Conservation (phyloP, 2,329 filamentous ascomycete genomes). For the Talaromyces amestolkiae region DNA sequence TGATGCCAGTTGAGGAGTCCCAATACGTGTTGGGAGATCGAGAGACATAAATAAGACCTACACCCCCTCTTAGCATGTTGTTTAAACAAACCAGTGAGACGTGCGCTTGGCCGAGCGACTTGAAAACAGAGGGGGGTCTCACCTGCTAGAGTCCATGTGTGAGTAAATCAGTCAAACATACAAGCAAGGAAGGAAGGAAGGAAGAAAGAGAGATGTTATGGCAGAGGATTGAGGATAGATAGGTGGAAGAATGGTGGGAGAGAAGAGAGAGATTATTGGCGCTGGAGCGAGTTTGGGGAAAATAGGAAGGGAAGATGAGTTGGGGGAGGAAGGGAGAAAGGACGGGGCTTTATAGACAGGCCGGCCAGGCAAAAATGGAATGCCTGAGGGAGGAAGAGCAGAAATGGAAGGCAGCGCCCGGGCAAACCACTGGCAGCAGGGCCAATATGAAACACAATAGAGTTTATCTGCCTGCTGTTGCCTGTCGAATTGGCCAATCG, state of each 20-base stretch:
- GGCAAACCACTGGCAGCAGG: not conserved
- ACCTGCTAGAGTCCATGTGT: not conserved
- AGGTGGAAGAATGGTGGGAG: not conserved
- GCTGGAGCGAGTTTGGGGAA: not conserved
- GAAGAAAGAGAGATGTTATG: not conserved
- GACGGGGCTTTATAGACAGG: slow-evolving; percentile 6
- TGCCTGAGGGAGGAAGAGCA: not conserved
- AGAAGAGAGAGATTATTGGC: too few relatives aligned
- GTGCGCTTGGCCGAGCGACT: not conserved
- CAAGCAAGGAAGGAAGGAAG: not conserved
- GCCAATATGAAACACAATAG: not conserved
- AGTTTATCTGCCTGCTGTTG: not conserved
- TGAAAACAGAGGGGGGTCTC: not conserved
- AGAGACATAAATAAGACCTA: not conserved
- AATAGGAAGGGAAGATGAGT: slow-evolving; percentile 5
- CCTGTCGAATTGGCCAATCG: not conserved
- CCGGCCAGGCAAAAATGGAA: not conserved
- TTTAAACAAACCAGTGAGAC: not conserved
- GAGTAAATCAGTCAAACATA: not conserved
- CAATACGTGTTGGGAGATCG: not conserved
- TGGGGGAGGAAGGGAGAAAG: not conserved
- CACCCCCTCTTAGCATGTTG: not conserved
- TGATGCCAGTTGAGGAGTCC: not conserved
- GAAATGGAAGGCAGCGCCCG: not conserved
- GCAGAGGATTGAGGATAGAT: not conserved